These are phyloP conservation scores for Skeletonema menzelii DNA, from an alignment of 108 stramenopile species.

Conservation along the genomic window DNA sequence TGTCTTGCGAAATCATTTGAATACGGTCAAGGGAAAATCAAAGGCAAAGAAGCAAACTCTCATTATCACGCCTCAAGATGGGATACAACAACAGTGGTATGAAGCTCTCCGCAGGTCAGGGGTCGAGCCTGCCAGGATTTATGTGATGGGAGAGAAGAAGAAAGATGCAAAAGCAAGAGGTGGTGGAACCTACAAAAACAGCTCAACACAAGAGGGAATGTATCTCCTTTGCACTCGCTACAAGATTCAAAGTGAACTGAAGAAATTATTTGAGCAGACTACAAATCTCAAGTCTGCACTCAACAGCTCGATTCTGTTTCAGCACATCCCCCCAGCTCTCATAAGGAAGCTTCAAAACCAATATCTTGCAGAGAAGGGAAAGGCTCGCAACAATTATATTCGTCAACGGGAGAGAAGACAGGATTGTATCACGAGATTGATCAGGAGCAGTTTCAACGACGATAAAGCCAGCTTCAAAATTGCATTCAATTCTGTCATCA, in stretches of 20 bases:
- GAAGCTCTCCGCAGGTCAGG: slow-evolving; percentile 31
- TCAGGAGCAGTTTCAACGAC: background rate
- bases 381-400: slow-evolving; percentile 4
- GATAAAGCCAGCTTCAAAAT: slow-evolving; percentile 5
- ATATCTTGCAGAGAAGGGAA: slow-evolving; percentile 33
- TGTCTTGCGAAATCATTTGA: slow-evolving; percentile 30
- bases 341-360: slow-evolving; percentile 29
- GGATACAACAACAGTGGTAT: slow-evolving; percentile 46
- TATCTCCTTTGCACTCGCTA: slow-evolving; percentile 42
- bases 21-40: background rate
- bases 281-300: background rate
- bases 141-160: slow-evolving; percentile 11
- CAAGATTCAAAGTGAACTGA: slow-evolving; percentile 15
- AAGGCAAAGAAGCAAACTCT: slow-evolving; percentile 28
- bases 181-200: slow-evolving; percentile 3
- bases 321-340: slow-evolving; percentile 3
- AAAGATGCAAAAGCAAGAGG: slow-evolving; percentile 3
- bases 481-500: slow-evolving; percentile 35
- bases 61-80: slow-evolving; percentile 49
- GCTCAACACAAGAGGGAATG: background rate
- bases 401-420: slow-evolving; percentile 1
- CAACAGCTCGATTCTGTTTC: slow-evolving; percentile 8
- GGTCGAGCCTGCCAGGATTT: slow-evolving; percentile 9
- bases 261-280: background rate
- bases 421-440: slow-evolving; percentile 22